Base-by-base conservation (phyloP, 352 stramenopile species). In the Phytophthora cactorum region DNA sequence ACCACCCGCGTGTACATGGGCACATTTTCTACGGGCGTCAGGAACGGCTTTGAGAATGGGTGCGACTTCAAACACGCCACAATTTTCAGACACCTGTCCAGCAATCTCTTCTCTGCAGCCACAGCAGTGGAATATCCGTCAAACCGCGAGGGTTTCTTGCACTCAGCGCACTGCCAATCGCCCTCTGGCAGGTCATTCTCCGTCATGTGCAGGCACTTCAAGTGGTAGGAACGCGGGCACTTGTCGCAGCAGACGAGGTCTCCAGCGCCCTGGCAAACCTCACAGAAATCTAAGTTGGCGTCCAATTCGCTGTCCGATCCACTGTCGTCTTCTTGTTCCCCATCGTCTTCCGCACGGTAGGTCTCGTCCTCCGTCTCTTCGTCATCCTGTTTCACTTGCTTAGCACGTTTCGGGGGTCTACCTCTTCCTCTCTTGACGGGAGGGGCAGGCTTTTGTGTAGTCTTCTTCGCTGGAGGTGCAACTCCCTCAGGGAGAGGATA, bases 161-260 rank as follows among this genome's bases (percentile, higher is more conserved):
- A 95, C 61, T 93, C 83, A 3, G 60, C 62, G 56, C 87, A 95
- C 64, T 95, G 85, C 87, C 87, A 95, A 52, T 93, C 81, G n/a
- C 85, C 87, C 51, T 91, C 78, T 0, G 87, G 87, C 5, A 95
- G 66, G 39, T 95, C 85, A 47, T 77, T 82, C 56, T 93, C 82
- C 5, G 65, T 78, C 75, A 93, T 83, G 22, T 84, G 69, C 28
- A 95, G 49, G 58, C 96, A 98, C 31, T 86, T 82, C 28, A 91
- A 47, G 63, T 98, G 96, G 82, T 95, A 98, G 38, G 92, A 93
- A 25, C 93, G 81, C 5, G 94, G 94, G 55, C 96, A 98, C 31
- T 90, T 85, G 45, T 95, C 90, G 63, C 96, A 98, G 65, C 86
- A 97, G 5, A 97, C 79, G 1, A 98, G 59, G 63, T 96, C 88